Evolutionary conservation across 2,329 filamentous ascomycete genomes (phyloP), one percentile per base, ranked within the genome.

Genomic region (Aspergillus udagawae): DNA sequence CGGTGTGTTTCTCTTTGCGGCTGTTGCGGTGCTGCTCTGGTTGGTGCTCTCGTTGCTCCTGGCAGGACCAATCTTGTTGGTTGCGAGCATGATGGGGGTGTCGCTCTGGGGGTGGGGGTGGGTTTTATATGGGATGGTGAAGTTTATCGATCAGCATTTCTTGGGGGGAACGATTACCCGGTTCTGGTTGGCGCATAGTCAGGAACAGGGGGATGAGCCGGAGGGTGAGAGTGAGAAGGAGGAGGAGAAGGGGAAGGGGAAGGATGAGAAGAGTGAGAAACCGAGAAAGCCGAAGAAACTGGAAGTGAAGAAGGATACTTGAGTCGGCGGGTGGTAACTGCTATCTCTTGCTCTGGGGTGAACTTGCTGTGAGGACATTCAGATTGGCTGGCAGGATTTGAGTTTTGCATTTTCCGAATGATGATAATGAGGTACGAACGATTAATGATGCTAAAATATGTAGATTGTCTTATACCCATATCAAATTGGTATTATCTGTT

Each of bases 1-100:
- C 0, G 71, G 70, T 0, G 67, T 70, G 23, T 66, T 72, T 28
- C 17, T 73, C 4, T 72, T 73, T 51, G 70, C 70, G 0, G 68
- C 67, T 3, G 68, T 73, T 3, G 64, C 70, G 4, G 53, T 69
- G 12, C 12, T 72, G 10, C 58, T 73, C 7, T 73, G 69, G 70
- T 63, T 62, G 6, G 29, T 73, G 10, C 55, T 73, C 28, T 68
- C 68, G 27, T 49, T 72, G 49, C 56, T 73, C 20, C 63, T 73
- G 27, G 60, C 72, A 3, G 69, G 68, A 1, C 71, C 70, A 6
- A 59, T 73, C 5, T 49, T 73, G 42, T 28, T 65, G 47, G 66
- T 70, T 38, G 64, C 66, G 7, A 69, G 67, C 52, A 65, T 66
- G 57, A 67, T 69, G 60, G 67, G 67, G 4, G 49, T 70, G 7